Base-by-base conservation (phyloP, 139 green algal genomes). In the Eudorina sp. region DNA sequence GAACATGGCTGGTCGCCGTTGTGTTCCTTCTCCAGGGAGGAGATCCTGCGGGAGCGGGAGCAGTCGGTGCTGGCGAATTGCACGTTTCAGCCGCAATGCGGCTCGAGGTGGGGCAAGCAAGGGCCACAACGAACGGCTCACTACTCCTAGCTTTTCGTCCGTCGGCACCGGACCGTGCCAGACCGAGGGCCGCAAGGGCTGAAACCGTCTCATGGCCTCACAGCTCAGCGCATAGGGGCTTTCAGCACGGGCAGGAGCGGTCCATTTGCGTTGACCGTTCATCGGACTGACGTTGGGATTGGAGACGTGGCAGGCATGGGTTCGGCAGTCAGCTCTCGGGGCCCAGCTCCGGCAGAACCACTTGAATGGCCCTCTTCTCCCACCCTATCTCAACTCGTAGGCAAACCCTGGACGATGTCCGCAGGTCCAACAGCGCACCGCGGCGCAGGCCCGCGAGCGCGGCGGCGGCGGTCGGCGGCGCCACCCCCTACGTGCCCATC, bases 31-130 rank as follows among this genome's bases (percentile, higher is more conserved):
- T 38, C 25, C 87, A 91, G 88, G 81, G 77, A 91, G 25, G 73
- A 74, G 38, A 73, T 91, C n/a, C 43, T 91, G 27, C 68, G 81
- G 25, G 82, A 89, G 64, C 74, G 88, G 29, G 88, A 91, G 48
- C 29, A 51, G 45, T 62, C 66, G 25, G 74, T 64, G 82, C 76
- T 89, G 34, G 86, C 87, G 1, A 53, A 58, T 29, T 93, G 90
- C 86, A 90, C 83, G 31, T 93, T 93, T 69, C 70, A 91, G 76
- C 90, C 90, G 1, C 43, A 82, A 3, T 88, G 83, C 83, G 83
- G 83, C 11, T 82, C 83, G 2, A 66, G 80, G 80, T 86, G 11
- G 3, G 80, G 19, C 25, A 34, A 34, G 60, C 60, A 69, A n/a
- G n/a, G n/a, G n/a, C n/a, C n/a, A n/a, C n/a, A n/a, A n/a, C n/a